phyloP scores from a whole-genome alignment of 441 rosid species.

The Daphne laureola region DNA sequence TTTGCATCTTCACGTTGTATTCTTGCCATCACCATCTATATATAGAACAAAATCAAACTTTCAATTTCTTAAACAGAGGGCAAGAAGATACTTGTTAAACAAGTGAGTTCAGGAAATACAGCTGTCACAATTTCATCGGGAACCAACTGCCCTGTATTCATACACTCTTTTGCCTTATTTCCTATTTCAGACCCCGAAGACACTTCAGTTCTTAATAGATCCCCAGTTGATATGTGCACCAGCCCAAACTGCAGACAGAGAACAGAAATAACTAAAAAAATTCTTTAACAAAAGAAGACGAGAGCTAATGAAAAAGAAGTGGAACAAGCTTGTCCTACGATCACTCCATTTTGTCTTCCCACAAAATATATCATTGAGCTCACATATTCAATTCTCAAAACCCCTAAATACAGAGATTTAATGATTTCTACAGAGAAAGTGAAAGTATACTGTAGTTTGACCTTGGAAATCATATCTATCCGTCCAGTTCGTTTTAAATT shows the following conservation, averaged over 20 bases:
- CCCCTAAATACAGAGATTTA: no score
- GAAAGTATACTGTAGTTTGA: no score
- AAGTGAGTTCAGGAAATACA: conserved; percentile 27
- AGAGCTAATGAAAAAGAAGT: background rate
- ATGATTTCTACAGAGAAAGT: no score
- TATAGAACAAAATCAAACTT: conserved; percentile 8
- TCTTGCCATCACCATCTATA: conserved; percentile 69
- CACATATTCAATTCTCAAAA: no score
- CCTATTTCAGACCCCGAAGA: conserved; percentile 76
- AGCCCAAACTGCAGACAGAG: conserved; percentile 65
- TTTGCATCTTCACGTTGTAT: conserved; percentile 67
- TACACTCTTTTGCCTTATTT: conserved; percentile 69
- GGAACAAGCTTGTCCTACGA: background rate
- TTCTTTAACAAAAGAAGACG: no score
- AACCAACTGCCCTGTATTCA: conserved; percentile 72
- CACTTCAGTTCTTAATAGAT: conserved; percentile 76
- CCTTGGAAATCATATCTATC: no score
- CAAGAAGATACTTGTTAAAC: conserved; percentile 4
- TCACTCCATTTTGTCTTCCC: background rate
- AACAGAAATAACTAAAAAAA: background rate
- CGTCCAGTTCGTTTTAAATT: no score
- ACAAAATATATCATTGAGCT: no score
- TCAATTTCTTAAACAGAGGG: conserved; percentile 4
- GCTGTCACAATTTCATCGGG: conserved; percentile 82
- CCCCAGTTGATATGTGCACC: conserved; percentile 92